phyloP scores from a whole-genome alignment of 1,139 yeast species.

The Debaryomyces sp. region DNA sequence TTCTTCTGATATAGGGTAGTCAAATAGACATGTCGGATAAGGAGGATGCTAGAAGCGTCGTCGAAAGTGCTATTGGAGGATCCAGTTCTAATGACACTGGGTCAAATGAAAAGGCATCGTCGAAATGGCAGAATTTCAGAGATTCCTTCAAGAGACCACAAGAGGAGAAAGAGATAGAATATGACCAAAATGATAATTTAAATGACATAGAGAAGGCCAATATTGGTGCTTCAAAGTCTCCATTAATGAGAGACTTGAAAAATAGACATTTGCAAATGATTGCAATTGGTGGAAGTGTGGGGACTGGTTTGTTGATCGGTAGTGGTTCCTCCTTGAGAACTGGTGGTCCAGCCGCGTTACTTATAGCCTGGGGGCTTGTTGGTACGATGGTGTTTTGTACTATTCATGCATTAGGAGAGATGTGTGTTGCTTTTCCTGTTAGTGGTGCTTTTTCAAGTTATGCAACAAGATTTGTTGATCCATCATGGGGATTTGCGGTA shows the following conservation, averaged over 20 bases:
- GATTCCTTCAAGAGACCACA: slow-evolving; percentile 39
- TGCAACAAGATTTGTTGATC: slow-evolving; percentile 69
- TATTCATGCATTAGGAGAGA: slow-evolving; percentile 84
- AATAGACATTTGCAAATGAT: slow-evolving; percentile 63
- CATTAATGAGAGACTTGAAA: slow-evolving; percentile 34
- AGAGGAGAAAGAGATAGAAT: slow-evolving; percentile 8
- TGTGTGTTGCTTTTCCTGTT: slow-evolving; percentile 78
- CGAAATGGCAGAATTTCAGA: slow-evolving; percentile 24
- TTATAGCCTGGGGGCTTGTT: slow-evolving; percentile 68
- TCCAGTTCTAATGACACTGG: neutral
- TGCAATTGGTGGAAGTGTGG: slow-evolving; percentile 67
- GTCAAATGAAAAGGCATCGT: neutral
- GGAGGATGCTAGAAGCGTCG: neutral
- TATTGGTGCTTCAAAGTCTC: slow-evolving; percentile 32
- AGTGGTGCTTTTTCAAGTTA: slow-evolving; percentile 79
- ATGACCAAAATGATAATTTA: slow-evolving; percentile 7
- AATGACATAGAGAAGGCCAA: slow-evolving; percentile 32
- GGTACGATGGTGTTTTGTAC: slow-evolving; percentile 74
- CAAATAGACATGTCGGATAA: slow-evolving; percentile 1
- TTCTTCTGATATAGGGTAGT: neutral
- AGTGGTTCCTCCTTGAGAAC: slow-evolving; percentile 64
- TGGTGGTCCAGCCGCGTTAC: slow-evolving; percentile 82
- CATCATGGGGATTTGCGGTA: slow-evolving; percentile 77
- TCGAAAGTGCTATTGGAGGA: neutral
- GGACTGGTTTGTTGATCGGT: slow-evolving; percentile 75